Percentiles rank a stretch among this genome's conserved stretches.
Evolutionary conservation across 805 yeast genomes (phyloP).

Genomic region (Isabelozyma pseudorhagii): DNA sequence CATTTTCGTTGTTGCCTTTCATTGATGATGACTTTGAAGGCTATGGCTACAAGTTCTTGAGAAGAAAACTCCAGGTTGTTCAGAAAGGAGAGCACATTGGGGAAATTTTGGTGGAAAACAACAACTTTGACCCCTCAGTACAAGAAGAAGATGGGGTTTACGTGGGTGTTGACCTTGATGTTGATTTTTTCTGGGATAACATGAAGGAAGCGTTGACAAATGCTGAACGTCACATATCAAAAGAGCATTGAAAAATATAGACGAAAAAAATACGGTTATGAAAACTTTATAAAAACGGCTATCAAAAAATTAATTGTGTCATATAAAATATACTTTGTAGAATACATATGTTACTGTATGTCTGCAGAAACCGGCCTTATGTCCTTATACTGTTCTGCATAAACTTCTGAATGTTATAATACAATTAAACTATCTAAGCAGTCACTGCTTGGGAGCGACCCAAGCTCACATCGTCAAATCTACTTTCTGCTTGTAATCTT

Average conservation of each 20-base stretch:
- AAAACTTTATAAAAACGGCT: not conserved
- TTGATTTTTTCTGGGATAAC: conserved; percentile 12
- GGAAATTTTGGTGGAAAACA: conserved; percentile 14
- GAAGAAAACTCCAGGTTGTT: conserved; percentile 21
- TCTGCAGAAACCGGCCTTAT: no score
- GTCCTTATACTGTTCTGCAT: no score
- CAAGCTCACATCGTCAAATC: not conserved
- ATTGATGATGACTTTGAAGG: conserved; percentile 15
- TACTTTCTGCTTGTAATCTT: not conserved
- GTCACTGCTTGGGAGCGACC: not conserved
- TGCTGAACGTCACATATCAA: conserved; percentile 10
- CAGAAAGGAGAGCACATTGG: conserved; percentile 29
- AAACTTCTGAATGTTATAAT: no score
- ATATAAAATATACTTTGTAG: not conserved
- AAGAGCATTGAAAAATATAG: not conserved
- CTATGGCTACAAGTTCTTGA: conserved; percentile 22
- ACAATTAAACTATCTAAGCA: not conserved
- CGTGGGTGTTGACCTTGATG: conserved; percentile 12
- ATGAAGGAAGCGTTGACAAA: conserved; percentile 12
- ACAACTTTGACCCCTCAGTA: conserved; percentile 1
- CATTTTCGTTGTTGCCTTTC: conserved; percentile 54
- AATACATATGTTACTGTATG: not conserved
- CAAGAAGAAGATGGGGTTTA: conserved; percentile 14
- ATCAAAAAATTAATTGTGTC: not conserved
- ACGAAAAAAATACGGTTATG: no score